A percentile compares a stretch with the other conserved stretches of the same genome.
These are phyloP conservation scores for Leccinum fibrillosum DNA, from an alignment of 768 basidiomycete species.

Conservation along the genomic window DNA sequence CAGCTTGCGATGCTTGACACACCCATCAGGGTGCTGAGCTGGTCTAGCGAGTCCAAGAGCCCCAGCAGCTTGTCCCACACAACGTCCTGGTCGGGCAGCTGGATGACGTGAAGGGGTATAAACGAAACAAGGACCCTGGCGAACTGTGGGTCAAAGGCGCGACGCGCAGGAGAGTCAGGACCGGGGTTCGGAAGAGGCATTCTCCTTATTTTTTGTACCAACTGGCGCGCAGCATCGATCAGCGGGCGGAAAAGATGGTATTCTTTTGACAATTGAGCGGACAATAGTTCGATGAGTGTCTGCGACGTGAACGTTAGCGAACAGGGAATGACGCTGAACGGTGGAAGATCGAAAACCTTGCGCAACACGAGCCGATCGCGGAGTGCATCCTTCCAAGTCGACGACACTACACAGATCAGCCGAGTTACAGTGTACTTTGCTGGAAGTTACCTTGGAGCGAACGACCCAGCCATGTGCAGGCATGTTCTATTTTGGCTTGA, in stretches of 20 bases:
- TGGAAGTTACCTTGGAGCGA: constrained; percentile 38
- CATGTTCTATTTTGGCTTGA: constrained; percentile 54
- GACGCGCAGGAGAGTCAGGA: constrained; percentile 44
- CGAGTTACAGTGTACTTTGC: background rate
- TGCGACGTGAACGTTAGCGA: constrained; percentile 11
- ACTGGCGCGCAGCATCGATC: constrained; percentile 17
- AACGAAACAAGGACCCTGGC: constrained; percentile 64
- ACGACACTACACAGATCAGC: constrained; percentile 36
- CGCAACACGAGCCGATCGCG: constrained; percentile 53
- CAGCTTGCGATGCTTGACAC: constrained; percentile 50
- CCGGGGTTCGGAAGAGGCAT: constrained; percentile 36
- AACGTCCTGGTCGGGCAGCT: constrained; percentile 43
- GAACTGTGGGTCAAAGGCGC: constrained; percentile 65
- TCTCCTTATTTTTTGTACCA: constrained; percentile 12
- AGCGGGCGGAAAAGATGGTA: constrained; percentile 19
- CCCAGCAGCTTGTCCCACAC: constrained; percentile 51
- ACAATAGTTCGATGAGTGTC: constrained; percentile 26
- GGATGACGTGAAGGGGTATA: constrained; percentile 64
- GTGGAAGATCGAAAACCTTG: constrained; percentile 39
- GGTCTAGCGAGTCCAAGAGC: constrained; percentile 55
- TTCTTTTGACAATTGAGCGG: constrained; percentile 26
- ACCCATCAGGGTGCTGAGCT: constrained; percentile 45
- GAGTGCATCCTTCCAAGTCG: constrained; percentile 51
- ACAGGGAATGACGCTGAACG: background rate
- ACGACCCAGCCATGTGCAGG: constrained; percentile 55